These are phyloP conservation scores for Plantago major DNA, from an alignment of 257 asterid genomes.

Conservation along the genomic window DNA sequence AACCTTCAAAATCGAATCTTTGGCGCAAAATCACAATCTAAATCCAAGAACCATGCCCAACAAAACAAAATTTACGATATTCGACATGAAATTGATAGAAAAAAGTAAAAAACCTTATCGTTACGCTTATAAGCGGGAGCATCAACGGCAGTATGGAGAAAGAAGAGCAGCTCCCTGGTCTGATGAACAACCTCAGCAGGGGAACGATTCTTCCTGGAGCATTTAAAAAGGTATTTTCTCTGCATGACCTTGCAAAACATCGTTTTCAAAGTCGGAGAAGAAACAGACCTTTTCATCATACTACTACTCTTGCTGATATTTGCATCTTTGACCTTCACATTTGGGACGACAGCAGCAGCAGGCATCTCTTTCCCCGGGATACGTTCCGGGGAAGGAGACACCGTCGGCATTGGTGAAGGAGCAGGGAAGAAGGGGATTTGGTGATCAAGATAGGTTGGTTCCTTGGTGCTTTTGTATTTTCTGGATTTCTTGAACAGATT, in stretches of 20 bases:
- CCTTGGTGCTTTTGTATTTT: too few relatives aligned
- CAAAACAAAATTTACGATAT: neutral
- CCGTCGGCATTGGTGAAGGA: constrained; percentile 24
- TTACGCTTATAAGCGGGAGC: constrained; percentile 30
- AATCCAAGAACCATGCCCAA: neutral
- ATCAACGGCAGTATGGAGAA: constrained; percentile 29
- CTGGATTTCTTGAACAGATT: too few relatives aligned
- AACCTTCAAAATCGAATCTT: too few relatives aligned
- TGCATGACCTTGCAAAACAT: constrained; percentile 48
- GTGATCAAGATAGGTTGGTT: too few relatives aligned
- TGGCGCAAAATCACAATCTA: neutral
- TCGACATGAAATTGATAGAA: neutral
- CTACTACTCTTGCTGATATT: neutral
- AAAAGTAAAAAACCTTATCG: constrained; percentile 28
- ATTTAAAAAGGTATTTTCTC: constrained; percentile 57
- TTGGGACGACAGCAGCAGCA: too few relatives aligned
- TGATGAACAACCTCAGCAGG: constrained; percentile 54
- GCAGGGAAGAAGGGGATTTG: too few relatives aligned
- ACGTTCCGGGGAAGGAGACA: constrained; percentile 32
- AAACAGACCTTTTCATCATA: constrained; percentile 14
- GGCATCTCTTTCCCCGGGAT: constrained; percentile 43
- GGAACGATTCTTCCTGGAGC: constrained; percentile 40
- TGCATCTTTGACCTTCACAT: constrained; percentile 12
- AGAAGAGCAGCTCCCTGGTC: constrained; percentile 35
- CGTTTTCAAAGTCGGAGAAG: constrained; percentile 41